Evolutionary conservation across 2,329 filamentous ascomycete species (phyloP), one percentile per base, ranked within the genome.

Genomic region (Ophiocordyceps sinensis): DNA sequence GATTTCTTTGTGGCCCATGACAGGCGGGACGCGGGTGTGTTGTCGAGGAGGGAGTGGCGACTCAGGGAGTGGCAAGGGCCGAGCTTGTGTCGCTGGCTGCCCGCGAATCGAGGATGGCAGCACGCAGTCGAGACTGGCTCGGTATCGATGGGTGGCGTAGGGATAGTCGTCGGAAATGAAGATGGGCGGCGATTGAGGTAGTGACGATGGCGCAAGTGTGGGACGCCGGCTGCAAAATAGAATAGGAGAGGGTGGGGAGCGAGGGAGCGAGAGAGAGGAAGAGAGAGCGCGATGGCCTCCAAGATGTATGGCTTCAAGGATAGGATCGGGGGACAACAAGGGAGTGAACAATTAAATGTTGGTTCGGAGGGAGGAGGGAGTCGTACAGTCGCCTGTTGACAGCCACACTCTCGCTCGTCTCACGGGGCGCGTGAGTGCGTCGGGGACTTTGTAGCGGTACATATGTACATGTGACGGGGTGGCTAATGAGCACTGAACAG

Each of bases 1-100:
- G 34, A 78, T 61, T 47, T 52, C 49, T 44, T 49, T 60, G 61
- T 42, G 42, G 38, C 47, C 50, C 44, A 54, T 54, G 44, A 15
- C 32, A 15, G 32, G 15, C 5, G n/a, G 30, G 32, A 14, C 6
- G n/a, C 6, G n/a, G n/a, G 17, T n/a, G 32, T 7, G 9, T 35
- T 14, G 30, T 35, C 32, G 32, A 10, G 15, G 32, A 10, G 32
- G n/a, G 32, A 17, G 32, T 26, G 23, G 23, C 23, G 23, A 26
- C 23, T 26, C 23, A 23, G 23, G 23, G 23, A 4, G 37, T 37
- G 36, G 36, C 36, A 19, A 37, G 28, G 36, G 11, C 34, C 11
- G 15, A 35, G 32, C 32, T 35, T 10, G 32, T 35, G 15, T 15
- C 31, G 32, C 32, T 10, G 19, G 32, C n/a, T 8, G 34, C 34